Evolutionary conservation across 73 alveolate species (phyloP).

Genomic region (Paramecium sonneborni): DNA sequence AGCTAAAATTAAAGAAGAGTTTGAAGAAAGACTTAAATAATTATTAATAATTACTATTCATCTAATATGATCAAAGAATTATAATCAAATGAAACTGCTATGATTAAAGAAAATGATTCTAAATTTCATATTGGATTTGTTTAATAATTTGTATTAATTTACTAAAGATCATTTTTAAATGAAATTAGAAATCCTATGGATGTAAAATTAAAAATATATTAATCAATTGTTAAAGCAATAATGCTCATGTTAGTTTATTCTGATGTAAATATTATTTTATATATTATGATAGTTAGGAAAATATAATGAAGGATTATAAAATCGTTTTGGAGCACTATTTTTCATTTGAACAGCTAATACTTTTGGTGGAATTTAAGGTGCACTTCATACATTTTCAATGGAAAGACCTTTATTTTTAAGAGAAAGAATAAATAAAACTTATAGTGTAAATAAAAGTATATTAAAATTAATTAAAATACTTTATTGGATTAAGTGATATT

Average conservation of each 20-base stretch:
- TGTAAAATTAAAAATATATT: conserved; percentile 59
- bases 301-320: conserved; percentile 50
- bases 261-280: not conserved
- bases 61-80: conserved; percentile 40
- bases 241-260: conserved; percentile 67
- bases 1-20: conserved; percentile 42
- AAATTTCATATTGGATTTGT: conserved; percentile 56
- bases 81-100: conserved; percentile 16
- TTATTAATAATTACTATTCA: not conserved
- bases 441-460: conserved; percentile 59
- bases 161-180: conserved; percentile 54
- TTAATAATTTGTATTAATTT: conserved; percentile 54
- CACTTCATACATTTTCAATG: conserved; percentile 67
- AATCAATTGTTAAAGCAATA: conserved; percentile 68
- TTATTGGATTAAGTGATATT: conserved; percentile 61
- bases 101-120: conserved; percentile 54
- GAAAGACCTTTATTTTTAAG: conserved; percentile 81
- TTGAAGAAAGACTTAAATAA: conserved; percentile 54
- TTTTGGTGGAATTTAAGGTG: conserved; percentile 62
- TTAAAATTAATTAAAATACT: no score
- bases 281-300: conserved; percentile 10
- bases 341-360: conserved; percentile 64
- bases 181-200: conserved; percentile 72
- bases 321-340: conserved; percentile 68
- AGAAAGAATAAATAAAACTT: conserved; percentile 75